These are phyloP conservation scores for Zygosaccharomyces sapae DNA, from an alignment of 1,139 yeast genomes.

Conservation along the genomic window DNA sequence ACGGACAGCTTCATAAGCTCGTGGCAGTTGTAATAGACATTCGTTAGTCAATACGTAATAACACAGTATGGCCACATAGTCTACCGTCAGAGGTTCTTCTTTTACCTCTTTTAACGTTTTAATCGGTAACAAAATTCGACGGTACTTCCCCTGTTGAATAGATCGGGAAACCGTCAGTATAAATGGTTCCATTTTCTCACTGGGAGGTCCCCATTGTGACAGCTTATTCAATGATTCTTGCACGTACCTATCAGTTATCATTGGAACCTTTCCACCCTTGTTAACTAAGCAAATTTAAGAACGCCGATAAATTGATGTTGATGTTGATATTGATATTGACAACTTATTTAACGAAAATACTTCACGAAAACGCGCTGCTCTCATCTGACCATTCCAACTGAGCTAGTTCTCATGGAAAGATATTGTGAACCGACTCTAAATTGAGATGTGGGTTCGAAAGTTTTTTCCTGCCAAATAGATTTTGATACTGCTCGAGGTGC, in stretches of 20 bases:
- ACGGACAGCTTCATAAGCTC: constrained; percentile 17
- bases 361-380: not conserved
- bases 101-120: not conserved
- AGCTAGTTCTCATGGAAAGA: not conserved
- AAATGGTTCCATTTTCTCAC: not conserved
- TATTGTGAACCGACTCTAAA: not conserved
- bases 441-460: not conserved
- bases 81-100: not conserved
- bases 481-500: not conserved
- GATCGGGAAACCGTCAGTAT: constrained; percentile 2
- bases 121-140: not conserved
- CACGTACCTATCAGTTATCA: constrained; percentile 6
- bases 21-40: constrained; percentile 19
- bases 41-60: constrained; percentile 23
- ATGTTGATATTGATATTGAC: not conserved
- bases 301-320: not conserved
- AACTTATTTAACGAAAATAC: not conserved
- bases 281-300: not conserved
- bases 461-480: not conserved
- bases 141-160: constrained; percentile 5
- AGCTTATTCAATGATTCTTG: not conserved
- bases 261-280: not conserved
- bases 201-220: not conserved
- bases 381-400: not conserved
- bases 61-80: constrained; percentile 20